Percentiles rank a stretch among this genome's conserved stretches.
Conservation (phyloP, 106 monocot genomes). For the Acorus calamus region DNA sequence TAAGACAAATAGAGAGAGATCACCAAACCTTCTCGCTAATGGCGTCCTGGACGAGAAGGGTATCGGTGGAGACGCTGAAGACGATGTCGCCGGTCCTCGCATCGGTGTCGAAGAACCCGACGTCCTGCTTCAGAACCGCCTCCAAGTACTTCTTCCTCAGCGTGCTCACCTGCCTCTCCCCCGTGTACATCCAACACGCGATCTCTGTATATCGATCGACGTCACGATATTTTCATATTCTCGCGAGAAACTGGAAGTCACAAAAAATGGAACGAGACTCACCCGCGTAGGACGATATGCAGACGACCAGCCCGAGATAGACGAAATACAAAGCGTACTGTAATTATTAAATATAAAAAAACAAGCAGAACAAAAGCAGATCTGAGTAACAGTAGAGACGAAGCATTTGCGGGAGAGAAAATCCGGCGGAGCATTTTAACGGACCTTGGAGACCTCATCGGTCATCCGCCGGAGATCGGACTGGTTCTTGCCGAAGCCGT, state of each 20-base stretch:
- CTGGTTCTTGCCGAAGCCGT: conserved; percentile 99
- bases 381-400: neutral
- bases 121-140: conserved; percentile 85
- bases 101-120: conserved; percentile 98
- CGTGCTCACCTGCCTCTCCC: conserved; percentile 83
- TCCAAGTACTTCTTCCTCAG: conserved; percentile 77
- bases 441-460: conserved; percentile 85
- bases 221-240: no score
- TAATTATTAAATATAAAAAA: conserved; percentile 3
- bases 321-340: conserved; percentile 96
- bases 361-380: conserved; percentile 1
- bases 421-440: neutral
- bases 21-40: conserved; percentile 87
- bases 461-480: conserved; percentile 57
- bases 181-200: conserved; percentile 98
- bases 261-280: conserved; percentile 5
- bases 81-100: conserved; percentile 94
- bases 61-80: conserved; percentile 93
- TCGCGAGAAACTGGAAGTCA: no score
- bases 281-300: conserved; percentile 95
- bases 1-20: no score
- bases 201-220: conserved; percentile 53
- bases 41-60: conserved; percentile 96
- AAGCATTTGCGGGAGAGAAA: neutral
- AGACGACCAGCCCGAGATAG: conserved; percentile 88